Percentiles rank a stretch among this genome's conserved stretches.
Evolutionary conservation across 805 yeast genomes (phyloP).

Genomic region (Yarrowia sp.): DNA sequence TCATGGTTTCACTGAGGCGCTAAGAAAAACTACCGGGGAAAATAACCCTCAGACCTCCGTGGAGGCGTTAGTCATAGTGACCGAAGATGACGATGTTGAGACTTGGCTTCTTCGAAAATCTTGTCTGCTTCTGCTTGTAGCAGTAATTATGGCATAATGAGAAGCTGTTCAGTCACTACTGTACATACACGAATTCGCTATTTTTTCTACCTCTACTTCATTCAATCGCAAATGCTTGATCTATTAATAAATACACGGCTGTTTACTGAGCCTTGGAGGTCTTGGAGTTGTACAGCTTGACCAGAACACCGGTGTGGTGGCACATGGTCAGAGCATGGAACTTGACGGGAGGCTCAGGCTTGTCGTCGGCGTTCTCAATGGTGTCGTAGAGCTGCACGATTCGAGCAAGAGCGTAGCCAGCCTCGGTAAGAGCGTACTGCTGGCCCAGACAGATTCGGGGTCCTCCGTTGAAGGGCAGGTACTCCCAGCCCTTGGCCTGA

Average conservation of each 20-base stretch:
- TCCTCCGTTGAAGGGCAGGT: conserved; percentile 62
- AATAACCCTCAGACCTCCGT: not conserved
- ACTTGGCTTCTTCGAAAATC: too few species aligned
- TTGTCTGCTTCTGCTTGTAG: too few species aligned
- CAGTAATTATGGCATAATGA: too few species aligned
- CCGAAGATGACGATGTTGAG: too few species aligned
- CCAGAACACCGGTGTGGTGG: conserved; percentile 33
- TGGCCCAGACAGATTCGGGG: conserved; percentile 64
- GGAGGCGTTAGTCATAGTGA: too few species aligned
- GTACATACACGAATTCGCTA: too few species aligned
- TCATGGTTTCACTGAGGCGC: too few species aligned
- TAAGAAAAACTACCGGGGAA: too few species aligned
- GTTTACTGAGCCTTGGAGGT: conserved; percentile 31
- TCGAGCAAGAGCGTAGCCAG: conserved; percentile 55
- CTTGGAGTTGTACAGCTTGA: conserved; percentile 31
- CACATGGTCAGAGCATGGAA: conserved; percentile 39
- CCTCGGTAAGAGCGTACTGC: conserved; percentile 63
- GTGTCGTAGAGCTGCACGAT: conserved; percentile 47
- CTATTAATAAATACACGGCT: conserved; percentile 32
- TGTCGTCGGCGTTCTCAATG: conserved; percentile 36
- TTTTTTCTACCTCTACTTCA: not conserved
- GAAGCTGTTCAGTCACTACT: too few species aligned
- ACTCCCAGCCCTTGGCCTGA: conserved; percentile 54
- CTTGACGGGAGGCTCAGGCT: conserved; percentile 40
- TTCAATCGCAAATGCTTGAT: conserved; percentile 17